phyloP scores from a whole-genome alignment of 2,329 filamentous ascomycete species.

The Sporothrix brunneoviolacea region DNA sequence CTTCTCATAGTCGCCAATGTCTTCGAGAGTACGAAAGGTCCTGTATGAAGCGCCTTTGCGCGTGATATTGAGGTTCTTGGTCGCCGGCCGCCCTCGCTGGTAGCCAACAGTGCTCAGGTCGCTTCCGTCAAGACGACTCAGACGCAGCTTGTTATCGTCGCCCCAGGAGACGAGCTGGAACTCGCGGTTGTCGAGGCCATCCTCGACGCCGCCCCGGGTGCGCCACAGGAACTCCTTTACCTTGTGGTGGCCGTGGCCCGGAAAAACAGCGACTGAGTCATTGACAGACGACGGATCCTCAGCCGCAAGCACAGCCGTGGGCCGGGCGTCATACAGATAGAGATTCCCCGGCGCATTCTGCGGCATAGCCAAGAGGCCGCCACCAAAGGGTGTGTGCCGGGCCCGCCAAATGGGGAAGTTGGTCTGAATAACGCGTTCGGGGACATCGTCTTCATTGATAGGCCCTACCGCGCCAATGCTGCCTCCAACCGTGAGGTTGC shows the following conservation, averaged over 20 bases:
- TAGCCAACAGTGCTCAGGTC: slow-evolving; percentile 65
- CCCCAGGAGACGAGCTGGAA: slow-evolving; percentile 94
- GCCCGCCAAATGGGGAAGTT: slow-evolving; percentile 87
- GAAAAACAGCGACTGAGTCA: slow-evolving; percentile 50
- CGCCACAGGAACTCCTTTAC: slow-evolving; percentile 93
- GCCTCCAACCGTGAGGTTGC: slow-evolving; percentile 31
- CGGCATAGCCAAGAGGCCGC: slow-evolving; percentile 82
- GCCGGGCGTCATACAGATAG: slow-evolving; percentile 70
- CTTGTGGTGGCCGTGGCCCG: slow-evolving; percentile 57
- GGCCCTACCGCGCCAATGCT: neutral
- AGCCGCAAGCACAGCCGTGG: slow-evolving; percentile 25
- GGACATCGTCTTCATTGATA: slow-evolving; percentile 48
- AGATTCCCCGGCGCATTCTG: slow-evolving; percentile 80
- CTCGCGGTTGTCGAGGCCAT: slow-evolving; percentile 71
- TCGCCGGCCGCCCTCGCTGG: slow-evolving; percentile 59
- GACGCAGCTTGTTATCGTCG: slow-evolving; percentile 71
- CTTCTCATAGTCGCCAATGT: slow-evolving; percentile 49
- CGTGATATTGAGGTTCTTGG: slow-evolving; percentile 63
- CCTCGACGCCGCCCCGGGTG: slow-evolving; percentile 59
- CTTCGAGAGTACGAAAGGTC: slow-evolving; percentile 71
- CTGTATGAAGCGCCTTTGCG: slow-evolving; percentile 80
- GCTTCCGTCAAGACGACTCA: slow-evolving; percentile 65
- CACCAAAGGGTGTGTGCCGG: slow-evolving; percentile 83
- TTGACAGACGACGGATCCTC: slow-evolving; percentile 36
- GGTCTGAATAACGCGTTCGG: slow-evolving; percentile 72